Conservation (phyloP, 2,329 filamentous ascomycete genomes). For the Moelleriella libera region DNA sequence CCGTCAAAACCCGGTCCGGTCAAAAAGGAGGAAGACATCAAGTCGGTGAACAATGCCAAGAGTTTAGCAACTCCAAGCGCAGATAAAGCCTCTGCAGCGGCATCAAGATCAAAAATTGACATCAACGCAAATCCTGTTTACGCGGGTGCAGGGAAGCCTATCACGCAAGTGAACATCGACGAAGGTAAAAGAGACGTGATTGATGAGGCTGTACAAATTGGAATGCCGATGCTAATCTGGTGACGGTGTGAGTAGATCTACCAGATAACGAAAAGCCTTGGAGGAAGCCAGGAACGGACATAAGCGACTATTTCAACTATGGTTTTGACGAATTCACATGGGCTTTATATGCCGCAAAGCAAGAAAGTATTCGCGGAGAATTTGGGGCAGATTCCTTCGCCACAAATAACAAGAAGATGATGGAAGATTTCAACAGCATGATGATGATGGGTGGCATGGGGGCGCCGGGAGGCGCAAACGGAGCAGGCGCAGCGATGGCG, state of each 20-base stretch:
- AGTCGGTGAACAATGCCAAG: slow-evolving; percentile 11
- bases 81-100: slow-evolving; percentile 44
- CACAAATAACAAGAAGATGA: slow-evolving; percentile 63
- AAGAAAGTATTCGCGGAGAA: slow-evolving; percentile 64
- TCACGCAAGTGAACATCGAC: slow-evolving; percentile 63
- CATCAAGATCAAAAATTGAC: slow-evolving; percentile 72
- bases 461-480: slow-evolving; percentile 23
- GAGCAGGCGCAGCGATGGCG: slow-evolving; percentile 25
- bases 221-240: slow-evolving; percentile 3
- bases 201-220: too few species aligned
- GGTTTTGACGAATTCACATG: slow-evolving; percentile 98
- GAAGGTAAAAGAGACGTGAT: slow-evolving; percentile 26
- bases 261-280: slow-evolving; percentile 82
- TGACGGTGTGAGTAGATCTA: slow-evolving; percentile 31
- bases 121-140: slow-evolving; percentile 73
- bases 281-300: slow-evolving; percentile 85
- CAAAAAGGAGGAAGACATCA: slow-evolving; percentile 31
- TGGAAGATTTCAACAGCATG: slow-evolving; percentile 54
- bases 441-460: slow-evolving; percentile 47
- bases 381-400: slow-evolving; percentile 54
- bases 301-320: slow-evolving; percentile 98
- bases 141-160: slow-evolving; percentile 65
- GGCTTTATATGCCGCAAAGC: slow-evolving; percentile 85
- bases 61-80: slow-evolving; percentile 27
- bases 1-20: slow-evolving; percentile 27